Base-by-base conservation (phyloP, 371 early-diverging fungal species). In the Phascolomyces articulosus region DNA sequence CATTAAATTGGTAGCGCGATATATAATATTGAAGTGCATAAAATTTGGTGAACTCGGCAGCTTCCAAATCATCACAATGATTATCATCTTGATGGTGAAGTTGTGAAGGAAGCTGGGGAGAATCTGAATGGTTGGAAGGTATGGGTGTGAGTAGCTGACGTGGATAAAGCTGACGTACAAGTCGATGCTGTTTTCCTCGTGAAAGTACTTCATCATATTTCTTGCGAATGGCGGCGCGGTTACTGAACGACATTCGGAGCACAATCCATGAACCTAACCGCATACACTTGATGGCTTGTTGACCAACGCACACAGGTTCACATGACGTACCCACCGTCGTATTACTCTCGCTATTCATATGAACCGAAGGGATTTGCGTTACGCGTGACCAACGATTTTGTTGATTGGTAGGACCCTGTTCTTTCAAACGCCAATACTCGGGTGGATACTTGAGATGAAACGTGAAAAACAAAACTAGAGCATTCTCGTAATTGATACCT, bases 371-470 rank as follows among this genome's bases (percentile, higher is more conserved):
- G 28, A 29, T 57, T 55, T 47, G 13, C 54, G 54, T n/a, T 41
- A 34, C 62, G 40, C 11, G 62, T 53, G 40, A 63, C 67, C 41
- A 66, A 61, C 0, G 69, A 62, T 40, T 73, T 66, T 29, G 55
- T 66, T 28, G 70, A 62, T 21, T 67, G 11, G 29, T 69, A 58
- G 66, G 21, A 56, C 64, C 60, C 3, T 51, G 38, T 4, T 13
- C 26, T 20, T 38, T 41, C 0, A 60, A 48, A 28, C 55, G 44
- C 65, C 70, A 69, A 20, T 67, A 69, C 29, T 63, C 51, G n/a
- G 70, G 67, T 20, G 75, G 72, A 24, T 66, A 63, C 53, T 69
- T 69, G 2, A 66, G 65, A 24, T 23, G 24, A 24, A 51, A 51
- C 9, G 51, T 51, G 51, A 41, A 58, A 38, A 58, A 40, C 23